Conservation (phyloP, 768 basidiomycete species). For the Mycena floridula region DNA sequence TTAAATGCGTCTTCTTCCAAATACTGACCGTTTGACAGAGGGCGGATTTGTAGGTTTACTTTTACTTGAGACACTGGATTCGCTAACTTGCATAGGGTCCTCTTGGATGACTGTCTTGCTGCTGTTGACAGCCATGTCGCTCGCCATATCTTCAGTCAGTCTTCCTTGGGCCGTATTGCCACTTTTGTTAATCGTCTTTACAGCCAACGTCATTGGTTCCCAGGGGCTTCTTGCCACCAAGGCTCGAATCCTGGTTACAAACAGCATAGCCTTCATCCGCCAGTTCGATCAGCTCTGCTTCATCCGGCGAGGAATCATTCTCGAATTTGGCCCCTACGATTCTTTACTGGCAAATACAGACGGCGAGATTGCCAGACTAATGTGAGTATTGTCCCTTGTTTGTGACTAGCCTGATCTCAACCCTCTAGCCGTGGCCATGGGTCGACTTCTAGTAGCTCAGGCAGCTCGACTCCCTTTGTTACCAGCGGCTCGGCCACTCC, state of each 20-base stretch:
- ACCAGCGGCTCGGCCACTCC: constrained; percentile 31
- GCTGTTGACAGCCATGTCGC: constrained; percentile 86
- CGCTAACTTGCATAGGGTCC: constrained; percentile 36
- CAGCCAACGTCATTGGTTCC: constrained; percentile 84
- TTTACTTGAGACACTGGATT: neutral
- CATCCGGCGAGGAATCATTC: constrained; percentile 75
- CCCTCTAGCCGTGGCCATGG: constrained; percentile 40
- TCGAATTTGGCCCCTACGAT: constrained; percentile 67
- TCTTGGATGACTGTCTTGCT: constrained; percentile 88
- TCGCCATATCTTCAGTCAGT: constrained; percentile 73
- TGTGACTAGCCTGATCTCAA: neutral
- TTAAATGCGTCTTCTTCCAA: too few relatives aligned
- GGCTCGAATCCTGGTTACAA: constrained; percentile 82
- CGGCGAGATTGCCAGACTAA: constrained; percentile 65
- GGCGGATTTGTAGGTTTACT: constrained; percentile 66
- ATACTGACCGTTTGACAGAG: too few relatives aligned
- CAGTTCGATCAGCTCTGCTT: constrained; percentile 72
- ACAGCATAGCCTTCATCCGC: constrained; percentile 77
- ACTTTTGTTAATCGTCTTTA: neutral
- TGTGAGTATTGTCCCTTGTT: constrained; percentile 45
- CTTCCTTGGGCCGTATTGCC: neutral
- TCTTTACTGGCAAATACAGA: constrained; percentile 53
- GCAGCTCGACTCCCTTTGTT: constrained; percentile 44
- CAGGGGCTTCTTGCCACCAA: constrained; percentile 76
- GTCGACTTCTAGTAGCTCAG: constrained; percentile 35